Conservation (phyloP, 257 asterid species). For the Euphrasia confusa region DNA sequence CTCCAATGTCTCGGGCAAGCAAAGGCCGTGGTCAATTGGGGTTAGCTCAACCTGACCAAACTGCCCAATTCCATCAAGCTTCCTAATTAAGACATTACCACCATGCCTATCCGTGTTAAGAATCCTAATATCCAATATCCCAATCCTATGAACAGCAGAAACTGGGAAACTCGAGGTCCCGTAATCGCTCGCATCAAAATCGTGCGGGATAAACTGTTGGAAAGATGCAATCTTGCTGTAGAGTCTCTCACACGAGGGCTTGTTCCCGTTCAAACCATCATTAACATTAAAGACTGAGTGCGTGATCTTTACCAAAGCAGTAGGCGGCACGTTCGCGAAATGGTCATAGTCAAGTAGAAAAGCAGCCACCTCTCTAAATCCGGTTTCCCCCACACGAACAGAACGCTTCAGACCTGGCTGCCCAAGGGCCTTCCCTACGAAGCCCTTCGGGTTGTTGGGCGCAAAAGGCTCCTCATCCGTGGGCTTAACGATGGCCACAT, state of each 20-base stretch:
- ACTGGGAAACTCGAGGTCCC: slow-evolving; percentile 97
- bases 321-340: slow-evolving; percentile 91
- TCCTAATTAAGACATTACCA: slow-evolving; percentile 88
- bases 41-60: slow-evolving; percentile 80
- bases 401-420: slow-evolving; percentile 88
- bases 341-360: slow-evolving; percentile 85
- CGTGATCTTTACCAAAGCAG: slow-evolving; percentile 87
- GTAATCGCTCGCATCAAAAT: slow-evolving; percentile 94
- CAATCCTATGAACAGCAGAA: slow-evolving; percentile 86
- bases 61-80: slow-evolving; percentile 70
- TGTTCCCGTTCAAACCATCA: slow-evolving; percentile 68
- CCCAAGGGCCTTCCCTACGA: slow-evolving; percentile 87
- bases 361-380: slow-evolving; percentile 96
- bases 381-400: slow-evolving; percentile 91
- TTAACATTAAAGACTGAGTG: slow-evolving; percentile 87
- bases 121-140: slow-evolving; percentile 90
- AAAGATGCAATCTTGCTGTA: slow-evolving; percentile 97
- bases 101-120: slow-evolving; percentile 93
- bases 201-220: slow-evolving; percentile 82
- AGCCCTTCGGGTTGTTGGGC: slow-evolving; percentile 94
- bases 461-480: slow-evolving; percentile 98
- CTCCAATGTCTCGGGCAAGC: slow-evolving; percentile 85
- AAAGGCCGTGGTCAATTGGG: slow-evolving; percentile 95
- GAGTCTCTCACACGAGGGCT: slow-evolving; percentile 48
- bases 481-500: slow-evolving; percentile 95